Evolutionary conservation across 805 yeast species (phyloP).

Genomic region (Yarrowia sp.): DNA sequence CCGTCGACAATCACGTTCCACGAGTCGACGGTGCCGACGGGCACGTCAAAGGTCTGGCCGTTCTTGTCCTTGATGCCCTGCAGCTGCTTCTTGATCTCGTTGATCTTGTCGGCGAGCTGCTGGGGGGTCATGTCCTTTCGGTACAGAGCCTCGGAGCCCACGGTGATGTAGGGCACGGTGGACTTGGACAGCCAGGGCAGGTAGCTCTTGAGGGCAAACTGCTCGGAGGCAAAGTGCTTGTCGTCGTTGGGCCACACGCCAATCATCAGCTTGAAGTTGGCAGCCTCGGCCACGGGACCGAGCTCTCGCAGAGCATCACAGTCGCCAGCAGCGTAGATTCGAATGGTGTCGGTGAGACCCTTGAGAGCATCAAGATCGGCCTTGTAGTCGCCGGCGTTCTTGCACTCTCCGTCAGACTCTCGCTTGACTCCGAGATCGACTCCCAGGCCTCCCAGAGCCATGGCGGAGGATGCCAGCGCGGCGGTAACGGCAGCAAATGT

Average conservation of each 20-base stretch:
- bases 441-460: constrained; percentile 56
- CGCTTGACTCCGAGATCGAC: constrained; percentile 87
- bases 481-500: constrained; percentile 39
- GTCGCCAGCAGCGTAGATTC: constrained; percentile 91
- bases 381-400: constrained; percentile 71
- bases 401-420: constrained; percentile 72
- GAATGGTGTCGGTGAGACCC: constrained; percentile 67
- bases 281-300: constrained; percentile 84
- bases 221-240: constrained; percentile 75
- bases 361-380: constrained; percentile 68
- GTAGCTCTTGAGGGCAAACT: constrained; percentile 69
- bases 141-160: constrained; percentile 96
- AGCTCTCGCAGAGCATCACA: constrained; percentile 85
- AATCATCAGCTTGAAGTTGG: constrained; percentile 75
- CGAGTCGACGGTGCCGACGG: constrained; percentile 94
- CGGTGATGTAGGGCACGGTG: constrained; percentile 78
- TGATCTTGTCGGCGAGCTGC: constrained; percentile 72
- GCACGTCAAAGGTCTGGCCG: constrained; percentile 76
- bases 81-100: constrained; percentile 61
- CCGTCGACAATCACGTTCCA: constrained; percentile 93
- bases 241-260: constrained; percentile 97
- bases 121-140: constrained; percentile 83
- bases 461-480: constrained; percentile 32
- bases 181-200: constrained; percentile 70
- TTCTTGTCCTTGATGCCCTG: constrained; percentile 72